Evolutionary conservation across 2,329 filamentous ascomycete genomes (phyloP).

Genomic region (Sphaerulina vaccinii): DNA sequence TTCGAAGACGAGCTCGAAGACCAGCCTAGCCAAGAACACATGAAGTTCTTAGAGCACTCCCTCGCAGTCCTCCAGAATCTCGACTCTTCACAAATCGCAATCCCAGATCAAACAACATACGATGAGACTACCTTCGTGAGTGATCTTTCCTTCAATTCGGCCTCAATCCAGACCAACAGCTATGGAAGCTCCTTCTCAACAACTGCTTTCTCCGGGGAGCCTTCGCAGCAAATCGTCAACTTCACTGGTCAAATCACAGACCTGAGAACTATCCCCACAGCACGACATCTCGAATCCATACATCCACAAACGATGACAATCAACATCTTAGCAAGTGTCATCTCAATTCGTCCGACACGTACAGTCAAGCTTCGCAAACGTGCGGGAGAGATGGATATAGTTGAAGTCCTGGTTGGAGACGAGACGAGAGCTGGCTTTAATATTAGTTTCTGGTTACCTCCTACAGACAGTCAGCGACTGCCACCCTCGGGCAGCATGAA

Average conservation of each 20-base stretch:
- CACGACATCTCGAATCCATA: constrained; percentile 63
- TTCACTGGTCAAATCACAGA: constrained; percentile 56
- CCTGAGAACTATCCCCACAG: constrained; percentile 68
- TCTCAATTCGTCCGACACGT: constrained; percentile 67
- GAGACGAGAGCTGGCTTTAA: constrained; percentile 78
- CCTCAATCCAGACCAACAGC: constrained; percentile 29
- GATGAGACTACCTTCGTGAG: constrained; percentile 41
- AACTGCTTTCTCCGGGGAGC: constrained; percentile 9
- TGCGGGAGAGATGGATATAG: constrained; percentile 56
- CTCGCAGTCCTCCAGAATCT: constrained; percentile 67
- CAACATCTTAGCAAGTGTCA: constrained; percentile 76
- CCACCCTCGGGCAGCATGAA: constrained; percentile 36
- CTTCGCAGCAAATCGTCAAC: constrained; percentile 32
- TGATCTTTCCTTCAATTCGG: constrained; percentile 37
- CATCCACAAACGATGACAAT: constrained; percentile 78
- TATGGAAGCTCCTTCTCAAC: constrained; percentile 10
- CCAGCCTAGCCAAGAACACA: constrained; percentile 34
- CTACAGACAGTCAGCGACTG: constrained; percentile 31
- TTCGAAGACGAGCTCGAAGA: constrained; percentile 18
- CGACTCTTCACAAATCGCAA: constrained; percentile 58
- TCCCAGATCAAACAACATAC: constrained; percentile 26
- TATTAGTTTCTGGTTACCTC: constrained; percentile 77
- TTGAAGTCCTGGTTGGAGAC: constrained; percentile 80
- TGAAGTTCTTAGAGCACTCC: constrained; percentile 76
- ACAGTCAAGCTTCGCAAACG: constrained; percentile 62